Conservation (phyloP, 1,139 yeast genomes). For the Hansenula sp. region DNA sequence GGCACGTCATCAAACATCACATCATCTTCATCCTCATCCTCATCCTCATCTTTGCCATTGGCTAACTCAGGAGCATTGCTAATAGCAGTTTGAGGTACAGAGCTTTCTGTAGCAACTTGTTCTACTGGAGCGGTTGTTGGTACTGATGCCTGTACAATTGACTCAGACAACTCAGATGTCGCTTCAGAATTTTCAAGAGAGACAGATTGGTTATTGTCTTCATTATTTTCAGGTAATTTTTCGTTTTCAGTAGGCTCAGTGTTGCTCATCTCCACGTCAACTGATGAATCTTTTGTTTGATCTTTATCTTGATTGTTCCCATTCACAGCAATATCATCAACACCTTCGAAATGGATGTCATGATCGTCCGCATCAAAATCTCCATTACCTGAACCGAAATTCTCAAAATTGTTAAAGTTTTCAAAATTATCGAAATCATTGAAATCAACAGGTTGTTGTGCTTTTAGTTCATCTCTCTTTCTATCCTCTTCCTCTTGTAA, state of each 20-base stretch:
- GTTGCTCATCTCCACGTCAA: not conserved
- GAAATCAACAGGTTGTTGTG: not conserved
- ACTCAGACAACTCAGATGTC: no score
- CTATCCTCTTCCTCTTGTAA: slow-evolving; percentile 12
- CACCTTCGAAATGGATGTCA: not conserved
- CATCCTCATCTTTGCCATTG: slow-evolving; percentile 1
- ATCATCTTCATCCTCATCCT: slow-evolving; percentile 7
- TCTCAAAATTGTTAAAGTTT: slow-evolving; percentile 14
- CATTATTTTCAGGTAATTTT: no score
- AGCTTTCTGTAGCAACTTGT: no score
- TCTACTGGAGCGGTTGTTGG: no score
- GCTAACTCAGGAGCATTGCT: no score
- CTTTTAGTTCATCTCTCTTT: slow-evolving; percentile 6
- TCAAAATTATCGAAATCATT: slow-evolving; percentile 8
- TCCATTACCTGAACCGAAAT: slow-evolving; percentile 8
- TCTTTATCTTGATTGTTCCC: not conserved
- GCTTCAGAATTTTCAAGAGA: no score
- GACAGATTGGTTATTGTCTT: no score
- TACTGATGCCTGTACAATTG: no score
- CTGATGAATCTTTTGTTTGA: not conserved
- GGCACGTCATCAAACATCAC: slow-evolving; percentile 10
- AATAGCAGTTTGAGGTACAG: no score
- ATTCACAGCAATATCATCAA: not conserved
- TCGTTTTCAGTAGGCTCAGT: no score
- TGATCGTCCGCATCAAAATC: not conserved